Base-by-base conservation (phyloP, 768 basidiomycete species). In the Leccinum fibrillosum region DNA sequence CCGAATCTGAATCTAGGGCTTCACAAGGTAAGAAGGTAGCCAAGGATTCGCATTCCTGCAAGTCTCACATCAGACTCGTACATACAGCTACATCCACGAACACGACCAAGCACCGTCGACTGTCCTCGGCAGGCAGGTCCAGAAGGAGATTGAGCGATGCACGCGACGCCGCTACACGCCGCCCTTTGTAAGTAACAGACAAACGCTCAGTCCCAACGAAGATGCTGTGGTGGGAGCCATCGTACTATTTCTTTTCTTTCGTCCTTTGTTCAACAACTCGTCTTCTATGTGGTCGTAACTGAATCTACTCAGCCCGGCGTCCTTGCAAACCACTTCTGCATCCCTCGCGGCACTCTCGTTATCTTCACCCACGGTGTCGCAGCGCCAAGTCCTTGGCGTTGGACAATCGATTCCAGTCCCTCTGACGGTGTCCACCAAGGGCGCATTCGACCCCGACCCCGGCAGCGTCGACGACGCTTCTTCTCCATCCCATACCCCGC, bases 111-210 rank as follows among this genome's bases (percentile, higher is more conserved):
- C 88, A 90, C 69, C 84, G 90, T 54, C 79, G 89, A 17, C 74
- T 90, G 19, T 85, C 88, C 17, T 90, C 89, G 0, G 80, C 84
- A 11, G 86, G 89, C 19, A 84, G 88, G 72, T 78, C 82, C 25
- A 83, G 84, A 67, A 80, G 90, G 64, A 77, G 90, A 56, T 69
- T 90, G 62, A 90, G 88, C 71, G 90, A 92, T 70, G 90, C 89
- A 25, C 78, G 87, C 51, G 90, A 91, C 71, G 90, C 90, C 47
- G 86, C 87, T 52, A 78, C 77, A 56, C 79, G 90, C 53, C 88
- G 90, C 52, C 88, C 88, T 53, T 82, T 83, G 89, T 92, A 73
- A 78, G 86, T 87, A 57, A 55, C 58, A 53, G 47, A 28, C 57
- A 54, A 44, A 37, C 49, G 52, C 34, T 35, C 57, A 4, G 23